Conservation (phyloP, 306 rosid species). For the Vachellia collinsii region DNA sequence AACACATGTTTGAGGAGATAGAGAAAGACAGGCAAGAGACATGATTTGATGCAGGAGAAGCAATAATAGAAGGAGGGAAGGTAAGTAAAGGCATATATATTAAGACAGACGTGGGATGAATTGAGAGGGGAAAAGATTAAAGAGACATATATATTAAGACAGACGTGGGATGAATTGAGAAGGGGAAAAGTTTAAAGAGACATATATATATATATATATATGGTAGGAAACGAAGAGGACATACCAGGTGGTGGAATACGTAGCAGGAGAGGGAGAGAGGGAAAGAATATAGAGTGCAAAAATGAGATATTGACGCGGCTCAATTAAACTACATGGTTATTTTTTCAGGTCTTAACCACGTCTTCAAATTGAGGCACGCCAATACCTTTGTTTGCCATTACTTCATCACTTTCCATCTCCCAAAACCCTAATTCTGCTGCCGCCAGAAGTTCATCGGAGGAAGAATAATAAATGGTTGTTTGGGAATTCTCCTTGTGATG, state of each 20-base stretch:
- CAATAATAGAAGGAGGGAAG: not conserved
- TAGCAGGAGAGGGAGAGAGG: not conserved
- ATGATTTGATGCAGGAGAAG: constrained; percentile 15
- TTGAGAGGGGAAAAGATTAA: no score
- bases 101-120: not conserved
- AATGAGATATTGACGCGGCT: constrained; percentile 97
- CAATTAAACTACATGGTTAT: constrained; percentile 68
- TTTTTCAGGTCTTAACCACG: constrained; percentile 41
- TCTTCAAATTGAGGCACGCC: constrained; percentile 79
- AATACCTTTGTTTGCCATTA: constrained; percentile 56
- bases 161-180: not conserved
- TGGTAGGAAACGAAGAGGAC: not conserved
- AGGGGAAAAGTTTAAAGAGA: not conserved
- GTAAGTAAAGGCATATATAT: not conserved
- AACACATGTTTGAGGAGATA: not conserved
- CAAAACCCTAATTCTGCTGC: not conserved
- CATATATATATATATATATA: no score
- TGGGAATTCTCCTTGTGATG: not conserved
- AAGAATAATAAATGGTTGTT: not conserved
- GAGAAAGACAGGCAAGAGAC: constrained; percentile 1
- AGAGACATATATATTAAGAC: not conserved
- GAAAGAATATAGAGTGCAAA: constrained; percentile 34
- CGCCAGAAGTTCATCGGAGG: not conserved
- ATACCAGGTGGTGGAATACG: constrained; percentile 38
- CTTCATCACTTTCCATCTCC: constrained; percentile 43